A percentile compares a stretch with the other conserved stretches of the same genome.
phyloP scores from a whole-genome alignment of 2,329 filamentous ascomycete species.

The Cercospora beticola region DNA sequence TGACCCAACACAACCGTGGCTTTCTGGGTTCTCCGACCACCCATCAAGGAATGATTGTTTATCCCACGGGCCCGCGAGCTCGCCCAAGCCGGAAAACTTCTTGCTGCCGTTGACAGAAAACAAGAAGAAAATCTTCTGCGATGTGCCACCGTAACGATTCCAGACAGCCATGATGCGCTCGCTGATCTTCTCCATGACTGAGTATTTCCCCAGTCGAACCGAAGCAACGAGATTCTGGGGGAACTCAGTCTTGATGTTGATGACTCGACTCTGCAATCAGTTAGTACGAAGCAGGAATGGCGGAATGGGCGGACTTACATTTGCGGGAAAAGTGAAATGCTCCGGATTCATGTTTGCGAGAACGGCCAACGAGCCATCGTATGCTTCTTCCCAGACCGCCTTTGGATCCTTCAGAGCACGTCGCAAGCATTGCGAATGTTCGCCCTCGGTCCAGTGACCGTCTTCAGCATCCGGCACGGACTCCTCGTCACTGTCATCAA shows the following conservation, averaged over 20 bases:
- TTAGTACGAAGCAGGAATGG: conserved; percentile 17
- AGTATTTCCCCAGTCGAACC: conserved; percentile 24
- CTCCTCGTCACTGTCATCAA: not conserved
- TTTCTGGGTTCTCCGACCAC: conserved; percentile 24
- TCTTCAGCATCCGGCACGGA: not conserved
- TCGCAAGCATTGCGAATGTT: conserved; percentile 18
- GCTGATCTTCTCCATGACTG: conserved; percentile 28
- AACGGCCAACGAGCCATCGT: conserved; percentile 22
- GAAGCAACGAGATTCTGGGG: conserved; percentile 28
- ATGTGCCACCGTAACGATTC: conserved; percentile 20
- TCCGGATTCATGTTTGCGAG: conserved; percentile 33
- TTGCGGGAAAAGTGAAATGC: conserved; percentile 27
- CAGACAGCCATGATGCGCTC: conserved; percentile 33
- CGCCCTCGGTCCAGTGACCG: conserved; percentile 21
- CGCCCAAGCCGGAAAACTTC: conserved; percentile 35
- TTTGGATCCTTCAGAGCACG: conserved; percentile 23
- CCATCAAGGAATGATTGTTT: conserved; percentile 21
- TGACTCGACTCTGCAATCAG: conserved; percentile 27
- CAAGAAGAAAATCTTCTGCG: conserved; percentile 32
- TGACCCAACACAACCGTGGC: conserved; percentile 17
- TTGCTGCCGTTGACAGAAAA: conserved; percentile 35
- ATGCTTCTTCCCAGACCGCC: conserved; percentile 27
- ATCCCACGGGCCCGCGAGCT: conserved; percentile 32
- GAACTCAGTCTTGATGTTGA: conserved; percentile 36
- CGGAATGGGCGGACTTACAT: conserved; percentile 24